phyloP scores from a whole-genome alignment of 176 grass and related monocot genomes.

The Triticum dicoccoides region DNA sequence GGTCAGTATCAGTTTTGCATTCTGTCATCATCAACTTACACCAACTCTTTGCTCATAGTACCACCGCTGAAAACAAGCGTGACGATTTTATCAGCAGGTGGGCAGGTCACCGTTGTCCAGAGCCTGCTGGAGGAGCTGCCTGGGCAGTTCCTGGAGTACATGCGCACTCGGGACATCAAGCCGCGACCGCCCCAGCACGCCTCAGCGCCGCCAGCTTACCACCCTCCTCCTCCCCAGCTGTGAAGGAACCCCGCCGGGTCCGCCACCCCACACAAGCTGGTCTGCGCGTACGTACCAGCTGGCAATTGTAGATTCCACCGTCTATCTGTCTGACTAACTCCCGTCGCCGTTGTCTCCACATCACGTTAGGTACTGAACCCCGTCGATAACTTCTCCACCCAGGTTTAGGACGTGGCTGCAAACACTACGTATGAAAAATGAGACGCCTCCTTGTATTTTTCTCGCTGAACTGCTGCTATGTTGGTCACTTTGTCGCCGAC shows the following conservation, averaged over 20 bases:
- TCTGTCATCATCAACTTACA: neutral
- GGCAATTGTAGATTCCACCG: constrained; percentile 21
- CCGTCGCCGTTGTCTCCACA: neutral
- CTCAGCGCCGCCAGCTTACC: neutral
- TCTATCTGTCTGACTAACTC: neutral
- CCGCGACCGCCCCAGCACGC: constrained; percentile 7
- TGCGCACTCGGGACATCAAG: constrained; percentile 70
- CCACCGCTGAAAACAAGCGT: neutral
- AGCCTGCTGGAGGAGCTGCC: constrained; percentile 91
- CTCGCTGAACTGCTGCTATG: neutral
- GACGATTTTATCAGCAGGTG: constrained; percentile 34
- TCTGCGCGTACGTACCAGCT: neutral
- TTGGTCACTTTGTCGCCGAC: neutral
- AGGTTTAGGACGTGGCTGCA: neutral
- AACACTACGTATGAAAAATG: neutral
- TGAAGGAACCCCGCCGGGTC: neutral
- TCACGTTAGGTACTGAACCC: neutral
- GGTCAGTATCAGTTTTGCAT: constrained; percentile 31
- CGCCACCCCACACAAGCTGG: neutral
- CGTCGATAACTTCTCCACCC: neutral
- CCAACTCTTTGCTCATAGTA: neutral
- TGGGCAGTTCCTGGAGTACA: constrained; percentile 78
- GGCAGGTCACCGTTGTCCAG: constrained; percentile 71
- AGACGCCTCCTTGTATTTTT: neutral
- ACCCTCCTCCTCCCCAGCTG: constrained; percentile 16